Evolutionary conservation across 495 filamentous ascomycete species (phyloP), one percentile per base, ranked within the genome.

Genomic region (Hypoxylon trugodes): DNA sequence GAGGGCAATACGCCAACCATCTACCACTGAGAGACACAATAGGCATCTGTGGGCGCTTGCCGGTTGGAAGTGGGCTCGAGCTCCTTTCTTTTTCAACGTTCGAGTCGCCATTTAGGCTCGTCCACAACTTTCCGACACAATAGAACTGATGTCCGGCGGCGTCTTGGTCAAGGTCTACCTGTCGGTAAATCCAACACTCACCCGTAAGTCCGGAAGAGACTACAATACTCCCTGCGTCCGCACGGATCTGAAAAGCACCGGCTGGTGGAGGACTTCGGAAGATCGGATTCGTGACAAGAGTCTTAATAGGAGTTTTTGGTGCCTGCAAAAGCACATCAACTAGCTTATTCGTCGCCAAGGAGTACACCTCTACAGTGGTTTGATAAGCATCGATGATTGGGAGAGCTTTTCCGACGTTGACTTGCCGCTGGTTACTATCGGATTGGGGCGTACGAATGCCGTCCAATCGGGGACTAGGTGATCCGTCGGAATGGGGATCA

Each of bases 1-100:
- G 90, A 19, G 94, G 92, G 36, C 90, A 89, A 56, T 92, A 87
- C 22, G 92, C 92, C 22, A 98, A 76, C 91, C 91, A 97, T 66
- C 91, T 87, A 36, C 88, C 85, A 40, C 82, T 90, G 3, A 97
- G 69, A 7, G 90, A 86, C 35, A 96, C 70, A 8, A 97, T 86
- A 0, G 93, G 89, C 24, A 71, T 78, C 55, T 87, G 82, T 0
- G 76, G 70, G 37, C 76, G 73, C 12, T 77, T 74, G 26, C 73
- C 75, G 56, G 66, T 73, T 66, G 65, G 76, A 64, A 62, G 47
- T 25, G 66, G 72, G 32, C 52, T 69, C 50, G 70, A 75, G 54
- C 73, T 73, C 41, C 69, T 69, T 46, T 79, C 76, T n/a, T 69
- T 40, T 13, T 86, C 85, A 54, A 77, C 79, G 13, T 77, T 60